Evolutionary conservation across 2,329 filamentous ascomycete species (phyloP), one percentile per base, ranked within the genome.

Genomic region (Diaporthe helianthi): DNA sequence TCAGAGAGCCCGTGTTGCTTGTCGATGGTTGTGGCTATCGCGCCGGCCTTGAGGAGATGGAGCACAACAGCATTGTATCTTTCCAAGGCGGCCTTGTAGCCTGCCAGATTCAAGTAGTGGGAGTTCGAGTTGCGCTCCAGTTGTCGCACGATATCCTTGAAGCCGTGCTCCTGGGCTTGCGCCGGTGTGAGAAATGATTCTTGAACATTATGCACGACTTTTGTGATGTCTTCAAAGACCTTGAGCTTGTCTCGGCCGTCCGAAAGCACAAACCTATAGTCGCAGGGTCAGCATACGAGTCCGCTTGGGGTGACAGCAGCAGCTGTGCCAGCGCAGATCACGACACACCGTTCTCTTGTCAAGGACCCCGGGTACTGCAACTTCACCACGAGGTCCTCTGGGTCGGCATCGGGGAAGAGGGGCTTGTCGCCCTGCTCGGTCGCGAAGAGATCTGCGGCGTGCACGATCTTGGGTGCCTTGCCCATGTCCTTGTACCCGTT

Each of bases 241-340:
- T 94, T 90, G 73, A 94, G 92, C 73, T 90, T 91, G 73, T 97
- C 93, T 72, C 91, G 91, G 58, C 92, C 92, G 76, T 88, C 89
- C 33, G 95, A 90, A 12, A 96, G 86, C 75, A 94, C 88, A 76
- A 93, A 94, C 74, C 90, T 85, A 73, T 29, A 55, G 69, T 46
- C 47, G 64, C 33, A 72, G n/a, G 60, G 72, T 73, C 55, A 71
- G 66, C 61, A 55, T 49, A 26, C 0, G 4, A 46, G 29, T 13
- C 41, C n/a, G 22, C 4, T 15, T 19, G 19, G 3, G 58, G 8
- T 13, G 44, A 36, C 15, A 12, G 44, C 58, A 24, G 58, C 13
- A 24, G 19, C 19, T 26, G 58, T 29, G 58, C 58, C 19, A 26
- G 44, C 12, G 29, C 22, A 36, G 3, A 17, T 10, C 13, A 15